Evolutionary conservation across 202 grass and related monocot species (phyloP).

Genomic region (Zoysia matrella): DNA sequence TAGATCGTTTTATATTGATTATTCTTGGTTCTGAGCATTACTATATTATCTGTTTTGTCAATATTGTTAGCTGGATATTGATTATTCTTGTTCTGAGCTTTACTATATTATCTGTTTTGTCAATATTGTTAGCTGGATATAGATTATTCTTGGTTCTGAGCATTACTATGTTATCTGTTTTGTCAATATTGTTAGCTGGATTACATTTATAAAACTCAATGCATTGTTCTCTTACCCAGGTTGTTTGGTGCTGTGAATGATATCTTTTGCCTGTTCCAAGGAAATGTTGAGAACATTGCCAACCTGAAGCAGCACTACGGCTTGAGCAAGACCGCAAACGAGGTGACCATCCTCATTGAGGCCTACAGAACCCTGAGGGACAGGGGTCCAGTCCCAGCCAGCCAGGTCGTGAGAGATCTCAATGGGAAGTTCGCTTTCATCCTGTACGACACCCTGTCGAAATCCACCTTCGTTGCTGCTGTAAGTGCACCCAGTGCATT

Average conservation of each 20-base stretch:
- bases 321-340: slow-evolving; percentile 79
- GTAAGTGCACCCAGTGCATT: slow-evolving; percentile 48
- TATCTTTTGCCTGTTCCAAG: slow-evolving; percentile 92
- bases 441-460: slow-evolving; percentile 71
- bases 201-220: slow-evolving; percentile 12
- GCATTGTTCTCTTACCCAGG: slow-evolving; percentile 49
- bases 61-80: neutral
- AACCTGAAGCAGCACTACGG: slow-evolving; percentile 91
- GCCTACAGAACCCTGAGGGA: slow-evolving; percentile 88
- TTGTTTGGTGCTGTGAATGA: slow-evolving; percentile 87
- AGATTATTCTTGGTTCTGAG: neutral
- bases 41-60: slow-evolving; percentile 7
- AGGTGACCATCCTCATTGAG: slow-evolving; percentile 86
- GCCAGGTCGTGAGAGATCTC: slow-evolving; percentile 87
- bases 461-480: slow-evolving; percentile 76
- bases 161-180: slow-evolving; percentile 12
- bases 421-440: slow-evolving; percentile 76
- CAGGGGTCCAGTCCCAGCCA: slow-evolving; percentile 71
- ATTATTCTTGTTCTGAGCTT: neutral
- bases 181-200: neutral
- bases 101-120: slow-evolving; percentile 9
- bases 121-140: neutral
- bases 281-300: slow-evolving; percentile 80
- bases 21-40: neutral
- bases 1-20: neutral